Evolutionary conservation across 495 filamentous ascomycete genomes (phyloP).

Genomic region (Chaetomium fimeti): DNA sequence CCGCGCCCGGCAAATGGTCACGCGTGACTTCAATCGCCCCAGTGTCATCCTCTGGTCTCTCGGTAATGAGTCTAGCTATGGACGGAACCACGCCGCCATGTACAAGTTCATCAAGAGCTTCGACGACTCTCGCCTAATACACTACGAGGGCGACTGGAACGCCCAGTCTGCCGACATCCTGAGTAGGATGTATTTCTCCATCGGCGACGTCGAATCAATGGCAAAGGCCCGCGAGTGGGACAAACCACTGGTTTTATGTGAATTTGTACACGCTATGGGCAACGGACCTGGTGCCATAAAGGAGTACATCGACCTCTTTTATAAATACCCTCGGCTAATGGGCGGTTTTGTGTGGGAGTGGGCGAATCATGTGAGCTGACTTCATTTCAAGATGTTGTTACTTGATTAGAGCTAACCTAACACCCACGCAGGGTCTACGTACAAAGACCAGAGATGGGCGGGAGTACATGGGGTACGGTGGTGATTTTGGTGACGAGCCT

Average conservation of each 20-base stretch:
- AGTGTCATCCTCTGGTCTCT: constrained; percentile 71
- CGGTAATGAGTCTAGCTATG: constrained; percentile 71
- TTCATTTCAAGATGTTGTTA: background rate
- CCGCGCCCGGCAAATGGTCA: constrained; percentile 62
- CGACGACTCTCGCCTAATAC: constrained; percentile 59
- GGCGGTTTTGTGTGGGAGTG: constrained; percentile 78
- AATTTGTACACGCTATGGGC: constrained; percentile 73
- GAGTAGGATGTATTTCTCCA: constrained; percentile 63
- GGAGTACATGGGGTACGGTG: constrained; percentile 66
- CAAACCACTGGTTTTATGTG: constrained; percentile 64
- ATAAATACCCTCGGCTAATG: constrained; percentile 60
- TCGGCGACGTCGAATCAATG: constrained; percentile 47
- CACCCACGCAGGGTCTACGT: constrained; percentile 47
- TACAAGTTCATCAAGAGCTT: constrained; percentile 58
- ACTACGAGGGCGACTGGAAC: constrained; percentile 65
- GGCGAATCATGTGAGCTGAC: constrained; percentile 59
- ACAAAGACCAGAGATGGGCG: constrained; percentile 54
- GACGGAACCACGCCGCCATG: constrained; percentile 66
- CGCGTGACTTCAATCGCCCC: constrained; percentile 66
- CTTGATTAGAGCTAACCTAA: background rate
- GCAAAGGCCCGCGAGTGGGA: constrained; percentile 45
- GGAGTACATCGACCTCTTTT: constrained; percentile 69
- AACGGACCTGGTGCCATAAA: constrained; percentile 67
- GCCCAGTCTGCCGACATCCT: constrained; percentile 63
- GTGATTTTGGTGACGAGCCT: constrained; percentile 69